Base-by-base conservation (phyloP, 305 asterid genomes). In the Solanum hybrid region DNA sequence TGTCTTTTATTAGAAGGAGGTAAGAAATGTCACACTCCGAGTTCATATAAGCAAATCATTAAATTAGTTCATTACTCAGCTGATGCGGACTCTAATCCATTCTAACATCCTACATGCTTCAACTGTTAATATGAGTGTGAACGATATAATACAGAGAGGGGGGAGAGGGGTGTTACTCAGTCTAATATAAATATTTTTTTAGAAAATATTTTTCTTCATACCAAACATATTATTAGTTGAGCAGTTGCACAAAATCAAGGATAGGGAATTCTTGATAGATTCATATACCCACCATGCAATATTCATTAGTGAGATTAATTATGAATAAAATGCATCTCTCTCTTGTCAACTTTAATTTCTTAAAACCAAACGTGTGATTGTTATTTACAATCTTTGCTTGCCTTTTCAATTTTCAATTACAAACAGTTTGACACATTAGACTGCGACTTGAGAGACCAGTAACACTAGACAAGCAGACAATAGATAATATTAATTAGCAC, bases 381-480 rank as follows among this genome's bases (percentile, higher is more conserved):
- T 8, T 38, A 80, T 80, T 39, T 15, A 14, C 22, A 34, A 87
- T 34, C 26, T 24, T 10, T 33, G 26, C 81, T 68, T 87, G 70
- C 26, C 26, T 39, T 82, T 22, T 82, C 87, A 87, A 34, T 39
- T 41, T 57, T 82, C 26, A 87, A 68, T 15, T 36, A 27, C 6
- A 26, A 87, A 38, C 81, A 34, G 15, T 87, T 39, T n/a, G 13
- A 14, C 41, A 65, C 11, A 65, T 32, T 22, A 88, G 89, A 88
- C 38, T 76, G 45, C 10, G 85, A 88, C 85, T 5, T 14, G 34
- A 88, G 75, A 75, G 36, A 73, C n/a, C 32, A 73, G 84, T 41
- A 73, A 78, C 37, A 51, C 83, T 87, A 87, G 89, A 73, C 72
- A 87, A 87, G 24, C 24, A 37, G 83, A 87, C 84, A 37, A 38